Conservation (phyloP, 768 basidiomycete genomes). For the Boletus vermiculosoides region DNA sequence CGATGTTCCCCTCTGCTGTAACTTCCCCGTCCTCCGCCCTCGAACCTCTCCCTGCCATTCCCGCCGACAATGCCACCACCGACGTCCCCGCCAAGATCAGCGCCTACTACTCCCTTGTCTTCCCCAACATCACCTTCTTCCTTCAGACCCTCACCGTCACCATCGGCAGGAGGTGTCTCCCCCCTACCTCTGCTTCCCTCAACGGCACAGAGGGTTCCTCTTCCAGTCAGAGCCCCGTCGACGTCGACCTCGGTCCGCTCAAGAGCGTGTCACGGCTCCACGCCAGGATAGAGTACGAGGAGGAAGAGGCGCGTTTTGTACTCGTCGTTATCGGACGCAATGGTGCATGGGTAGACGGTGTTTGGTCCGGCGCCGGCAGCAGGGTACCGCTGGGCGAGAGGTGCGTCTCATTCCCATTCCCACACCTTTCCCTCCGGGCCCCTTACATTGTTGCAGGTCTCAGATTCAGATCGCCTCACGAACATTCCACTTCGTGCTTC, state of each 20-base stretch:
- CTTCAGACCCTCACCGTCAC: constrained; percentile 93
- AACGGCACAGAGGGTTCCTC: constrained; percentile 45
- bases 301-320: constrained; percentile 83
- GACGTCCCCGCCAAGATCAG: constrained; percentile 71
- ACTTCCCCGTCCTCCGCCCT: constrained; percentile 7
- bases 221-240: constrained; percentile 46
- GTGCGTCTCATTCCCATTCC: constrained; percentile 40
- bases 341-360: constrained; percentile 96
- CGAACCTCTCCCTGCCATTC: constrained; percentile 4
- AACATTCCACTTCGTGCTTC: constrained; percentile 95
- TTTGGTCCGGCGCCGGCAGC: constrained; percentile 90
- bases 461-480: constrained; percentile 97
- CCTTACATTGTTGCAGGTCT: constrained; percentile 52
- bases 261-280: constrained; percentile 98
- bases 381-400: constrained; percentile 82
- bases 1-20: constrained; percentile 27
- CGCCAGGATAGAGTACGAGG: constrained; percentile 93
- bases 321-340: constrained; percentile 94
- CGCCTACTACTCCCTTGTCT: constrained; percentile 92
- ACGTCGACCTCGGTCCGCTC: constrained; percentile 91
- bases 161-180: constrained; percentile 85
- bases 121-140: constrained; percentile 94
- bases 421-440: not conserved
- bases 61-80: constrained; percentile 7
- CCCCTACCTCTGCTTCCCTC: constrained; percentile 51